Evolutionary conservation across 2,329 filamentous ascomycete species (phyloP).

Genomic region (Fusarium sp.): DNA sequence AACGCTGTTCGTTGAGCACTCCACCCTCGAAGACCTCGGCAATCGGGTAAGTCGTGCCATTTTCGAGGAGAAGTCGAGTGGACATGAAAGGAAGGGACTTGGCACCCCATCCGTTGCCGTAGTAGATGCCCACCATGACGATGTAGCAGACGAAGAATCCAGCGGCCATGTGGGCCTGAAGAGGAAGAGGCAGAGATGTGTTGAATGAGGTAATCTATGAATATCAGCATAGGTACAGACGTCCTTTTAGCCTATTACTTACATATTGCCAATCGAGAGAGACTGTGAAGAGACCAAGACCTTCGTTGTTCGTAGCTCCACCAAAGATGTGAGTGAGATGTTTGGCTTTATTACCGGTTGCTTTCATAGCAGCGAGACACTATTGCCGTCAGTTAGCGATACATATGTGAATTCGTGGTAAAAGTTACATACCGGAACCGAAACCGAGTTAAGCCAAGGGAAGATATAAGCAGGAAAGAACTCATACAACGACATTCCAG

Average conservation of each 20-base stretch:
- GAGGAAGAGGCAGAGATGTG: conserved; percentile 63
- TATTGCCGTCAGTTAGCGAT: not conserved
- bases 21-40: conserved; percentile 54
- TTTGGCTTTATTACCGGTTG: conserved; percentile 57
- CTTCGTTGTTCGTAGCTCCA: conserved; percentile 63
- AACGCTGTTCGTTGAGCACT: conserved; percentile 53
- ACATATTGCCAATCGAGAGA: conserved; percentile 67
- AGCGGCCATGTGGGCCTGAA: conserved; percentile 59
- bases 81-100: conserved; percentile 66
- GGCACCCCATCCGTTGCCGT: conserved; percentile 60
- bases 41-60: conserved; percentile 56
- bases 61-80: conserved; percentile 55
- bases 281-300: conserved; percentile 60
- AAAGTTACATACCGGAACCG: conserved; percentile 53
- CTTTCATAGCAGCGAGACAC: conserved; percentile 63
- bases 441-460: conserved; percentile 66
- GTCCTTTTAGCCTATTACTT: conserved; percentile 41
- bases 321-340: conserved; percentile 62
- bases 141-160: conserved; percentile 62
- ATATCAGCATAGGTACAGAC: not conserved
- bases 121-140: conserved; percentile 64
- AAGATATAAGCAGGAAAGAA: conserved; percentile 66
- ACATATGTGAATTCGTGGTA: rapidly evolving
- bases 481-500: conserved; percentile 62
- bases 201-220: conserved; percentile 63